Evolutionary conservation across 345 rosid genomes (phyloP), one percentile per base, ranked within the genome.

Genomic region (Lepidium didymum): DNA sequence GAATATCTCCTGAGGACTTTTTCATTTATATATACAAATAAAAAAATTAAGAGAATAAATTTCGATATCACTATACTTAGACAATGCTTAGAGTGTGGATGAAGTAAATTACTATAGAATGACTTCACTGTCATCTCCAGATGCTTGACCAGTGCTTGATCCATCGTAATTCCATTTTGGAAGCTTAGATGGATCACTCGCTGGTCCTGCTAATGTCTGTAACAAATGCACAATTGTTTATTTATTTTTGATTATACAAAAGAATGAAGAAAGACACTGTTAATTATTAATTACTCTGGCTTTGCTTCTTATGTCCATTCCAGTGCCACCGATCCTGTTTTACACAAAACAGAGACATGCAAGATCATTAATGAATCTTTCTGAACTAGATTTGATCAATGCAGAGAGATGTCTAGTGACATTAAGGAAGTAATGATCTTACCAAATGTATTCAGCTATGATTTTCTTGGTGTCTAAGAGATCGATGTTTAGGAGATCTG

Each of bases 151-250:
- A 0, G 98, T 92, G 70, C 99, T 93, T 8, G 97, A 93, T 70
- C 99, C 97, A 56, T 93, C 99, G 63, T 86, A 93, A 76, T 93
- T 93, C 98, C 97, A 93, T 77, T 84, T 93, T 35, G 97, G 97
- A 53, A 93, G 96, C 78, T 94, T 95, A 3, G 95, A 79, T 16
- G 95, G 99, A 75, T 90, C 90, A 8, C 79, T 75, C 58, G 87
- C 90, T 45, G 96, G 92, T 83, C 84, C 87, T 68, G 94, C 54
- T 52, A 90, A 69, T 47, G 99, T 90, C 99, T 90, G 64, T 59
- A 25, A n/a, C 1, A 13, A 4, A 56, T 27, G 19, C 27, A 12
- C 43, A 9, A 46, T 13, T 29, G 42, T 5, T 11, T 8, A 1
- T 35, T 15, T 14, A 15, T 8, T 34, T 19, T 64, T 62, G 25